Percentiles rank a stretch among this genome's conserved stretches.
Conservation (phyloP, 179 eudicot genomes). For the Silene coronaria region DNA sequence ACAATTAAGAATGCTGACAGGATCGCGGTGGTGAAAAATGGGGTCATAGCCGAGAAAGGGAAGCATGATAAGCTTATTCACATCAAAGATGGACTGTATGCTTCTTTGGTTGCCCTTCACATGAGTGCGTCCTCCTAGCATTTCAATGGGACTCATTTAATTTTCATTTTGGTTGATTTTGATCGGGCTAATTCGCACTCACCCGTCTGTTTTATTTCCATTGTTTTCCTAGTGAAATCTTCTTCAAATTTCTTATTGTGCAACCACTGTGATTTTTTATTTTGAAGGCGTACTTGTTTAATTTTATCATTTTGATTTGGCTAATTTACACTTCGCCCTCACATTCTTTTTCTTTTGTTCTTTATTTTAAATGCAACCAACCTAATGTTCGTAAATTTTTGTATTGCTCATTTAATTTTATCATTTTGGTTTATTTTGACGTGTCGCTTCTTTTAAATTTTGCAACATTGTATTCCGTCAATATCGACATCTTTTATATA, state of each 20-base stretch:
- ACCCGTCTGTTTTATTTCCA: neutral
- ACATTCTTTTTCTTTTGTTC: too few species aligned
- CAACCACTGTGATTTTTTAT: neutral
- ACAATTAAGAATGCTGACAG: constrained; percentile 30
- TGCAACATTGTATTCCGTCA: neutral
- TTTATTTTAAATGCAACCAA: too few species aligned
- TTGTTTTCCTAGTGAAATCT: neutral
- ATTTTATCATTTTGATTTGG: too few species aligned
- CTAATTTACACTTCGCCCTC: too few species aligned
- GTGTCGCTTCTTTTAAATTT: neutral
- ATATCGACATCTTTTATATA: neutral
- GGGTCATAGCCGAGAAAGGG: constrained; percentile 33
- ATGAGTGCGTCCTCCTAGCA: constrained; percentile 22
- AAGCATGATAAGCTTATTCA: constrained; percentile 27
- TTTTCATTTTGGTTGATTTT: neutral
- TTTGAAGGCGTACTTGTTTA: neutral
- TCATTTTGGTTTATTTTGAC: too few species aligned
- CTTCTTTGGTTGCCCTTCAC: constrained; percentile 33
- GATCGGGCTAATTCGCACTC: neutral
- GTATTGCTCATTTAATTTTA: neutral
- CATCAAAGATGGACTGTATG: constrained; percentile 25
- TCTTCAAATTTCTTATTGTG: neutral
- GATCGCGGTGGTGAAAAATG: constrained; percentile 32
- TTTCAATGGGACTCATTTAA: neutral
- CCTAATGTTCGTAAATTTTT: too few species aligned